Conservation (phyloP, 2,329 filamentous ascomycete species). For the Epichloe sibirici region DNA sequence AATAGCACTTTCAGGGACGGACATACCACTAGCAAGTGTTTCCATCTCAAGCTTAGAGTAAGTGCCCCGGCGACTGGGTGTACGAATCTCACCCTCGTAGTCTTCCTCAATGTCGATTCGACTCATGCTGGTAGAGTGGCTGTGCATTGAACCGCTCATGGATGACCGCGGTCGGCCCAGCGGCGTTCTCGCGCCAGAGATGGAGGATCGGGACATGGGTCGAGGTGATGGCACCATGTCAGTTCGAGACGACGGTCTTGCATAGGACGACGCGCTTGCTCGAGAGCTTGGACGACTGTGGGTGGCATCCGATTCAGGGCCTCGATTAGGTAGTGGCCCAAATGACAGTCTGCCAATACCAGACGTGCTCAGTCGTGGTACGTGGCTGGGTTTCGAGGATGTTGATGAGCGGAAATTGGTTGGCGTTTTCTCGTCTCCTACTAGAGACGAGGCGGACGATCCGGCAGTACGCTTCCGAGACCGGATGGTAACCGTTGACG, state of each 20-base stretch:
- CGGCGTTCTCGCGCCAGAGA: constrained; percentile 49
- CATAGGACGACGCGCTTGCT: constrained; percentile 47
- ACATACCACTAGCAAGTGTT: constrained; percentile 26
- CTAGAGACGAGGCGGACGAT: constrained; percentile 36
- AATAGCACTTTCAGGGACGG: constrained; percentile 30
- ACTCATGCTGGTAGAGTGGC: constrained; percentile 45
- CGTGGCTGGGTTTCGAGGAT: constrained; percentile 34
- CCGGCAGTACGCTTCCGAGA: constrained; percentile 56
- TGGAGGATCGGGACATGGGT: constrained; percentile 53
- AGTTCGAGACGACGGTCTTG: constrained; percentile 40
- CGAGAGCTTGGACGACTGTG: constrained; percentile 62
- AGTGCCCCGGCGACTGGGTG: constrained; percentile 43
- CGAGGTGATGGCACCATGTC: constrained; percentile 43
- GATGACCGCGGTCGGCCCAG: constrained; percentile 60
- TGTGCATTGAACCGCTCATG: constrained; percentile 50
- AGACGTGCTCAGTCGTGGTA: constrained; percentile 47
- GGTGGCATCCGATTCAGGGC: constrained; percentile 31
- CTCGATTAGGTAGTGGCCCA: constrained; percentile 46
- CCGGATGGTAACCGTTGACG: constrained; percentile 50
- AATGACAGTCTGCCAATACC: constrained; percentile 53
- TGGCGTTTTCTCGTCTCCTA: constrained; percentile 40
- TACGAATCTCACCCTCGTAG: constrained; percentile 31
- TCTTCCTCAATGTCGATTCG: constrained; percentile 34
- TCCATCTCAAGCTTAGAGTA: constrained; percentile 37
- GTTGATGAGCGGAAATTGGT: constrained; percentile 26